phyloP scores from a whole-genome alignment of 1,284 basidiomycete genomes.

The Phenoliferia sp. region DNA sequence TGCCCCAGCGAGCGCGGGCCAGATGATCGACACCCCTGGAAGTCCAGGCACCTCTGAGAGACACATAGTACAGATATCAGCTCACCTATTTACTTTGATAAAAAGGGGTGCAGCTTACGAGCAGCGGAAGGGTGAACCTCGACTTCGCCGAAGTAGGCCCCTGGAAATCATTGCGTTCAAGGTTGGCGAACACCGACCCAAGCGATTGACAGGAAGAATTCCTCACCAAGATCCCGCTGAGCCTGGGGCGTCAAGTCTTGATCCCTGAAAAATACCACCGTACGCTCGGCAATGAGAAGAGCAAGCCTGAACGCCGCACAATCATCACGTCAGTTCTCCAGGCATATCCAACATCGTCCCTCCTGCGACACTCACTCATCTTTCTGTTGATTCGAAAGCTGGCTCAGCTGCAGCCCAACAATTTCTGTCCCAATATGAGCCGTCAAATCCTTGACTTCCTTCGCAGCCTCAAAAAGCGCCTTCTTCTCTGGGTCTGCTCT shows the following conservation, averaged over 20 bases:
- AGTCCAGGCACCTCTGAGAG: too few relatives aligned
- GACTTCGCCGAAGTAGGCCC: constrained; percentile 36
- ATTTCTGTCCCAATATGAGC: constrained; percentile 26
- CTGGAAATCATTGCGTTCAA: too few relatives aligned
- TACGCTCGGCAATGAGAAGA: constrained; percentile 26
- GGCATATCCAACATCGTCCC: too few relatives aligned
- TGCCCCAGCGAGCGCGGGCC: background rate
- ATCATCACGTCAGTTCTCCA: too few relatives aligned
- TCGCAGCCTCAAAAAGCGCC: background rate
- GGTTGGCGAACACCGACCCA: too few relatives aligned
- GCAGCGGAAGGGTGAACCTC: constrained; percentile 29
- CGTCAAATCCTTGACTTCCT: background rate
- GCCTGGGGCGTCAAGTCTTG: constrained; percentile 38
- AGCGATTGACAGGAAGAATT: too few relatives aligned
- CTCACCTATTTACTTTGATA: constrained; percentile 11
- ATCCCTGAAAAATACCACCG: constrained; percentile 37
- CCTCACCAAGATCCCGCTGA: constrained; percentile 37
- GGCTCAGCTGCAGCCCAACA: constrained; percentile 37
- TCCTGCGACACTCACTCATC: too few relatives aligned
- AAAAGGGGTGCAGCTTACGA: constrained; percentile 11
- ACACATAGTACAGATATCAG: too few relatives aligned
- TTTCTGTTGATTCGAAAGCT: constrained; percentile 24
- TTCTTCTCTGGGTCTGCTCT: background rate
- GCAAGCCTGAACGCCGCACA: too few relatives aligned
- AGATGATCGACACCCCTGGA: background rate